Base-by-base conservation (phyloP, 2,329 filamentous ascomycete species). In the Zymoseptoria brevis region DNA sequence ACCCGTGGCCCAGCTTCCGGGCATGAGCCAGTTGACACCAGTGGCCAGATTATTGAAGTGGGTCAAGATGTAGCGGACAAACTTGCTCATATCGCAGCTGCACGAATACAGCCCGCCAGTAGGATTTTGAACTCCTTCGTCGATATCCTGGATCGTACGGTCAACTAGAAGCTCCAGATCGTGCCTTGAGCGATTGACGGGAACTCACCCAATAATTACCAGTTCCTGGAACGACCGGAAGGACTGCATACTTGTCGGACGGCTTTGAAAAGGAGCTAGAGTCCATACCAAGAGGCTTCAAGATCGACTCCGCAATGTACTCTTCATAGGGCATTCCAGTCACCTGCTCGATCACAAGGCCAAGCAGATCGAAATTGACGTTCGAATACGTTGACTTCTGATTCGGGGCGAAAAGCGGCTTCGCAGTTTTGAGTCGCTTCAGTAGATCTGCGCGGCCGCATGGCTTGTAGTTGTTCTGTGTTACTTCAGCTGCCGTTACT, bases 51-150 rank as follows among this genome's bases (percentile, higher is more conserved):
- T 67, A 54, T 78, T 78, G 68, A 74, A 68, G 49, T 76, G 71
- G 0, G 69, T 73, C 19, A 80, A 64, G 7, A 79, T 62, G 56
- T 77, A 75, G 19, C 77, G 73, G 0, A 79, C 65, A 57, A 73
- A 79, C 19, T 71, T 75, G n/a, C 73, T 76, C 58, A 80, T 63
- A 53, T 79, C 77, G 1, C 57, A 62, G 4, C 74, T 68, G 1
- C 72, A 73, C 48, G 69, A 73, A 68, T 77, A 80, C 29, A 79
- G 72, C 1, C 76, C 77, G 8, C 77, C 77, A 0, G 76, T 75
- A 2, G 77, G 77, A 16, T 68, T 73, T 55, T 77, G 73, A 0
- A 78, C 68, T 2, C 77, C 76, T 54, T 71, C 68, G 13, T 78
- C 72, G 0, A 75, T 65, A 55, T 73, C 75, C 75, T 53, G 6